Evolutionary conservation across 306 rosid genomes (phyloP).

Genomic region (Lathyrus aphaca): DNA sequence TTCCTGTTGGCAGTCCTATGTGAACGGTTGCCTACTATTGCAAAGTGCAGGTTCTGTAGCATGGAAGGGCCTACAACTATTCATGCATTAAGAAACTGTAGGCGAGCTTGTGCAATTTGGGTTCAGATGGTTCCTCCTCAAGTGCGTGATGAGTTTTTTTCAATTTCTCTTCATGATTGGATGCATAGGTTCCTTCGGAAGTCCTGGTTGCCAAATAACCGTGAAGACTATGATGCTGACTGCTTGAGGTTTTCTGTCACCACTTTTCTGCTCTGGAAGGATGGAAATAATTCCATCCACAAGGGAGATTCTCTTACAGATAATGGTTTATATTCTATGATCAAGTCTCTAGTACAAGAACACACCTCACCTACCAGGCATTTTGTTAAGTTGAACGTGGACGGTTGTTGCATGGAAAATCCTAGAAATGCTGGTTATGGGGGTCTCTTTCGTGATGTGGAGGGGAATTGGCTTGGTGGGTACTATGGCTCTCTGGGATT

Average conservation of each 20-base stretch:
- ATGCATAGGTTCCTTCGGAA: constrained; percentile 37
- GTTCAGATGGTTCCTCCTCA: constrained; percentile 21
- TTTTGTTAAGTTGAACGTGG: constrained; percentile 33
- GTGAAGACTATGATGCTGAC: constrained; percentile 1
- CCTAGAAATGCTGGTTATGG: constrained; percentile 29
- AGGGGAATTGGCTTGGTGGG: constrained; percentile 29
- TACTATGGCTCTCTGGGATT: constrained; percentile 27
- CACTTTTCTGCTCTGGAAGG: constrained; percentile 32
- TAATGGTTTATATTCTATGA: constrained; percentile 26
- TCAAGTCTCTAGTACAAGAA: constrained; percentile 35
- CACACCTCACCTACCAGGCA: constrained; percentile 12
- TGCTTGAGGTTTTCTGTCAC: constrained; percentile 35
- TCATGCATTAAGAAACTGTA: constrained; percentile 35
- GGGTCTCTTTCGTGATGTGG: constrained; percentile 31
- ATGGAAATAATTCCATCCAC: constrained; percentile 1
- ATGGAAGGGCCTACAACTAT: constrained; percentile 10
- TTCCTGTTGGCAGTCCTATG: constrained; percentile 33
- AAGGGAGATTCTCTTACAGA: constrained; percentile 23
- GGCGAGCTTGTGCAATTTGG: constrained; percentile 19
- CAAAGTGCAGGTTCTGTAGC: constrained; percentile 26
- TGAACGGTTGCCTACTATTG: constrained; percentile 27
- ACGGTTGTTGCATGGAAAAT: constrained; percentile 18
- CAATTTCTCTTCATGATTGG: constrained; percentile 36
- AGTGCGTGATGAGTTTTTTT: constrained; percentile 21
- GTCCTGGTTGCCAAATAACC: constrained; percentile 14